A percentile compares a stretch with the other conserved stretches of the same genome.
Conservation (phyloP, 768 basidiomycete genomes). For the Kwoniella dejecticola region DNA sequence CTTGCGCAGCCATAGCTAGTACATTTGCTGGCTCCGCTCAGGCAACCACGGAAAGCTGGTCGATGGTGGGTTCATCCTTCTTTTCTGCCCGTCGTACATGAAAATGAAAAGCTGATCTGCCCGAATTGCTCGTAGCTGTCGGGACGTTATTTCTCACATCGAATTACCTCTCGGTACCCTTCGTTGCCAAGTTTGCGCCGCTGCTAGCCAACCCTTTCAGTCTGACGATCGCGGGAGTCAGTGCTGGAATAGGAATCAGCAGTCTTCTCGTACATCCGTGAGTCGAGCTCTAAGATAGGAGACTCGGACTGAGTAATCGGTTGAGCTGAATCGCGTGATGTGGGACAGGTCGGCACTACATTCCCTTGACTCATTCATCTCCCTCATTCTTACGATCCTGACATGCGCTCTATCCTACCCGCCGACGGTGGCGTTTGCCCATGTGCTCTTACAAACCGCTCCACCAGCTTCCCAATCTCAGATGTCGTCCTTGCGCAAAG, state of each 20-base stretch:
- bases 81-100: neutral
- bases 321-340: neutral
- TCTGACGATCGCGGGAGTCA: conserved; percentile 66
- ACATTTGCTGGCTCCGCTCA: conserved; percentile 47
- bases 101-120: neutral
- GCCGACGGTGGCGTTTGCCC: conserved; percentile 78
- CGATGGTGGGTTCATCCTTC: conserved; percentile 53
- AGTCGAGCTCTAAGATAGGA: conserved; percentile 45
- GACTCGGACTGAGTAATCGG: neutral
- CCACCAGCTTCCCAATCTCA: conserved; percentile 62
- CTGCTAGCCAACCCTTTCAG: conserved; percentile 75
- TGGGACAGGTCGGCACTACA: conserved; percentile 48
- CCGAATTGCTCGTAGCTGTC: conserved; percentile 36
- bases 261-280: conserved; percentile 64
- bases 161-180: conserved; percentile 17
- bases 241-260: conserved; percentile 62
- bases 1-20: conserved; percentile 34
- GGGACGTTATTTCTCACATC: conserved; percentile 46
- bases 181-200: conserved; percentile 38
- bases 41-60: conserved; percentile 57
- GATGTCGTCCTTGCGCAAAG: conserved; percentile 79
- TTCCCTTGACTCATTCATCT: conserved; percentile 79
- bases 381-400: conserved; percentile 70
- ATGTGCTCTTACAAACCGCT: conserved; percentile 84
- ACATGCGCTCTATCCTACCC: conserved; percentile 84